Evolutionary conservation across 208 protist species (phyloP).

Genomic region (Wallacemonas rigidus): DNA sequence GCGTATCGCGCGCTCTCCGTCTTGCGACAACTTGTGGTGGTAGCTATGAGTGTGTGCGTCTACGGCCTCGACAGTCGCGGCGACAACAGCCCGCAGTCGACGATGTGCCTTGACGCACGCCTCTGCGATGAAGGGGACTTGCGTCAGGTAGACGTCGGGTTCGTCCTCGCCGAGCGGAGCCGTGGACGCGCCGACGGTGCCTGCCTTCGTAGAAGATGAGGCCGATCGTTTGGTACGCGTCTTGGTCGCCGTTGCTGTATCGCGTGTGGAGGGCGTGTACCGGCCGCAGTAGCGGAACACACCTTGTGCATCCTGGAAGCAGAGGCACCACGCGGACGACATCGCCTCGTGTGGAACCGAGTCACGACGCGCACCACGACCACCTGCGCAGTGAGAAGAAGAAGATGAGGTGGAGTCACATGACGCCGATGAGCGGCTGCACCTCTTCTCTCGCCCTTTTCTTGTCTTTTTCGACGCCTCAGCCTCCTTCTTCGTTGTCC

Average conservation of each 20-base stretch:
- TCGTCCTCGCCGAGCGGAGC: background rate
- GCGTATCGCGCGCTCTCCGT: too few relatives aligned
- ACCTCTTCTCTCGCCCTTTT: background rate
- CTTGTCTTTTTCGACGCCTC: background rate
- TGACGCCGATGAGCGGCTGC: background rate
- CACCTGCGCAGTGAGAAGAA: background rate
- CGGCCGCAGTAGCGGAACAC: slow-evolving; percentile 36
- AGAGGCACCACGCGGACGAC: slow-evolving; percentile 29
- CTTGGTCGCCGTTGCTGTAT: background rate
- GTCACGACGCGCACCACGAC: background rate
- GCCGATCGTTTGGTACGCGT: background rate
- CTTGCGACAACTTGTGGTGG: background rate
- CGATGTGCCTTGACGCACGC: slow-evolving; percentile 14
- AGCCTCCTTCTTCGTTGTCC: background rate
- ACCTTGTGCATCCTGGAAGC: slow-evolving; percentile 32
- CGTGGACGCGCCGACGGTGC: background rate
- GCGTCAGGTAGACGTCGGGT: slow-evolving; percentile 16
- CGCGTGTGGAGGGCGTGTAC: background rate
- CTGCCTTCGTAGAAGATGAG: too few relatives aligned
- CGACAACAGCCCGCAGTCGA: background rate
- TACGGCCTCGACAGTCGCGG: background rate
- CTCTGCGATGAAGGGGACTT: slow-evolving; percentile 30
- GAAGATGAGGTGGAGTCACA: background rate
- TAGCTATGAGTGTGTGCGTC: background rate
- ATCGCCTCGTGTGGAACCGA: background rate